A percentile compares a stretch with the other conserved stretches of the same genome.
These are phyloP conservation scores for Phaeosphaeria sp. DNA, from an alignment of 2,329 filamentous ascomycete species.

Conservation along the genomic window DNA sequence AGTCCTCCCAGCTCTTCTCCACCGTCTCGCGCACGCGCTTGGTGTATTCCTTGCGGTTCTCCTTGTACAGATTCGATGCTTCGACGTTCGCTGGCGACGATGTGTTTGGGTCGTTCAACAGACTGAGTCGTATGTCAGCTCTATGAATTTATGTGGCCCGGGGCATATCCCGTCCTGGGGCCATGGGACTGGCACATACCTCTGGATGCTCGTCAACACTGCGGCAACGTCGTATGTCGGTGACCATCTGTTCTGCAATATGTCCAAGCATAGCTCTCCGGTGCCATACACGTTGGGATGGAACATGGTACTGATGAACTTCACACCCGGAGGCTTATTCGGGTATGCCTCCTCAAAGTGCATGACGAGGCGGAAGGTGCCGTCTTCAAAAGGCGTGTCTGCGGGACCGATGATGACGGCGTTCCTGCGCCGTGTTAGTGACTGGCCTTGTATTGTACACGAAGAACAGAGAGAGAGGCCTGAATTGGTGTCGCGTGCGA, in stretches of 20 bases:
- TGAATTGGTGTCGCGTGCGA: conserved; percentile 34
- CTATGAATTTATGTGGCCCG: background rate
- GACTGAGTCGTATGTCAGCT: conserved; percentile 58
- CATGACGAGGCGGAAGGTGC: conserved; percentile 97
- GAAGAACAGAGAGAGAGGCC: background rate
- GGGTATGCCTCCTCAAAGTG: conserved; percentile 99
- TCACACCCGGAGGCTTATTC: conserved; percentile 96
- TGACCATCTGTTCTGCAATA: conserved; percentile 97
- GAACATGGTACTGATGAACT: conserved; percentile 99
- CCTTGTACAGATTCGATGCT: conserved; percentile 97
- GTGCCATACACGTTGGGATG: conserved; percentile 98
- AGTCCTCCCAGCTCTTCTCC: conserved; percentile 99
- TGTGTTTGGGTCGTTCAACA: conserved; percentile 98
- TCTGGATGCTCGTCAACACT: conserved; percentile 96
- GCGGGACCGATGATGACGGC: conserved; percentile 97
- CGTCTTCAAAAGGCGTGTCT: conserved; percentile 97
- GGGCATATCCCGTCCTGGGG: background rate
- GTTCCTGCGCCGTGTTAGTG: conserved; percentile 70
- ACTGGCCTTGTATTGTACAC: background rate
- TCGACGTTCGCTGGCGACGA: conserved; percentile 97
- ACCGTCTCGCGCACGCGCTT: conserved; percentile 96
- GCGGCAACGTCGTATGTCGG: conserved; percentile 98
- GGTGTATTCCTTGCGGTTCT: conserved; percentile 94
- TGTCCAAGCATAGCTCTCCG: conserved; percentile 94
- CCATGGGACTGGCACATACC: conserved; percentile 59